Evolutionary conservation across 805 yeast species (phyloP).

Genomic region (Candida incommunis): DNA sequence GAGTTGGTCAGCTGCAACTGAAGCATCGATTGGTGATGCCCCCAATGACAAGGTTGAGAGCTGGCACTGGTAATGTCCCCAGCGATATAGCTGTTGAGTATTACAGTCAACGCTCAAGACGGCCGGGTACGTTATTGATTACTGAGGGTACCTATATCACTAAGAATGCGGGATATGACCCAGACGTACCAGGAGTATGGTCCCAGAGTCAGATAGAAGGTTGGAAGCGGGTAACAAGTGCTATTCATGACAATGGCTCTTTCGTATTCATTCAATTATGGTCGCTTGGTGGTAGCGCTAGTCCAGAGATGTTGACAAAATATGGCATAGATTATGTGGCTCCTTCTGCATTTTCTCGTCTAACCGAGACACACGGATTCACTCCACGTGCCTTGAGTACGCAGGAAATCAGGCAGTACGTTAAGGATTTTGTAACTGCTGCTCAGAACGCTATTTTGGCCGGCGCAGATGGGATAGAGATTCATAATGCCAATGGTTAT

Average conservation of each 20-base stretch:
- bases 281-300: slow-evolving; percentile 24
- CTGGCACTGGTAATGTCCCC: slow-evolving; percentile 24
- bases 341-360: not conserved
- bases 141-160: slow-evolving; percentile 43
- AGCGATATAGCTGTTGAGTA: slow-evolving; percentile 33
- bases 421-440: slow-evolving; percentile 34
- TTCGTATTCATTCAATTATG: slow-evolving; percentile 30
- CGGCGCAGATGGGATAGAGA: slow-evolving; percentile 51
- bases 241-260: slow-evolving; percentile 30
- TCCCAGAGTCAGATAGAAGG: slow-evolving; percentile 17
- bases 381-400: slow-evolving; percentile 30
- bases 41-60: slow-evolving; percentile 37
- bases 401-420: slow-evolving; percentile 29
- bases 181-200: slow-evolving; percentile 18
- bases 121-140: slow-evolving; percentile 43
- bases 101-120: slow-evolving; percentile 39
- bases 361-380: not conserved
- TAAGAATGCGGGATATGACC: slow-evolving; percentile 24
- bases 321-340: not conserved
- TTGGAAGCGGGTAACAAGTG: slow-evolving; percentile 28
- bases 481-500: slow-evolving; percentile 54
- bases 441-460: slow-evolving; percentile 38
- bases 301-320: not conserved
- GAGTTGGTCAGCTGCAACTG: slow-evolving; percentile 20
- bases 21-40: slow-evolving; percentile 31